Evolutionary conservation across 495 filamentous ascomycete genomes (phyloP).

Genomic region (Tirmania nivea): DNA sequence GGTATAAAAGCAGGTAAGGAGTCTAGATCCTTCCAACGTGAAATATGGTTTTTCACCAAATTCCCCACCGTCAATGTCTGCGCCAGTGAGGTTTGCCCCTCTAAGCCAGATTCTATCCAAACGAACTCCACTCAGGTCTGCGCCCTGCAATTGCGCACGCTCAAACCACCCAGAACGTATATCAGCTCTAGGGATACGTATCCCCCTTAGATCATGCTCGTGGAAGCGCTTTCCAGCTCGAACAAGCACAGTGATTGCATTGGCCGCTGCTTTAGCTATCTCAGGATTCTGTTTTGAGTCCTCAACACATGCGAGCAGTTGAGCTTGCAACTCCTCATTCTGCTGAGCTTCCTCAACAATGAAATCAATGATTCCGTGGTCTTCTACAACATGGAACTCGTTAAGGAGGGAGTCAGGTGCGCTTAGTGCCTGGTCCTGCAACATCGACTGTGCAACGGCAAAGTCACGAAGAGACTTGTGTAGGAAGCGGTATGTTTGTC

Average conservation of each 20-base stretch:
- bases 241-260: neutral
- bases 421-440: neutral
- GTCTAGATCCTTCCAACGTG: neutral
- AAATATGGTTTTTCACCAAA: neutral
- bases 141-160: neutral
- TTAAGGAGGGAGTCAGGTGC: neutral
- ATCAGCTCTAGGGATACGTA: neutral
- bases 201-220: neutral
- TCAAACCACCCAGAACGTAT: neutral
- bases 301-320: neutral
- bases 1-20: conserved; percentile 18
- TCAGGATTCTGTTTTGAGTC: neutral
- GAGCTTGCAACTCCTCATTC: neutral
- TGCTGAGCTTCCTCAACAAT: neutral
- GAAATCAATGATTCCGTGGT: neutral
- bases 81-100: neutral
- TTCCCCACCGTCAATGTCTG: neutral
- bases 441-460: neutral
- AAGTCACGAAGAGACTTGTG: neutral
- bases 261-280: neutral
- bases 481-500: neutral
- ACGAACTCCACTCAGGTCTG: neutral
- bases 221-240: neutral
- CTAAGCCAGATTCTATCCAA: neutral
- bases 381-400: neutral